Evolutionary conservation across 2,329 filamentous ascomycete species (phyloP), one percentile per base, ranked within the genome.

Genomic region (Nemania sp.): DNA sequence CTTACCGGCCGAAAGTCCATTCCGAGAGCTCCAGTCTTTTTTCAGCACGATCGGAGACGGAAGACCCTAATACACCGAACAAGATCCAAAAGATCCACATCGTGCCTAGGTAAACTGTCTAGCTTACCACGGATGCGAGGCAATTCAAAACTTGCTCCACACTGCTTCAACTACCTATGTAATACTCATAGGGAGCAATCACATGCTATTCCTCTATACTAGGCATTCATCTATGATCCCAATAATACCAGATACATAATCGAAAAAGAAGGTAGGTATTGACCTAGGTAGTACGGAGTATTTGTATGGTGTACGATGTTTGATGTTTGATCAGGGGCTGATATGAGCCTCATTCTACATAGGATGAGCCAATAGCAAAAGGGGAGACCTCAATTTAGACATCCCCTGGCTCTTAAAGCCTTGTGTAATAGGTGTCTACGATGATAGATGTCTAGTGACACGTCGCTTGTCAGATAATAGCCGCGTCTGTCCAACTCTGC

Each of bases 1-100:
- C n/a, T 47, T 47, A 27, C 29, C 27, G 43, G 41, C 53, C 10
- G 45, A 47, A 18, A 32, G 27, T 24, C 18, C 41, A 45, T 58
- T 47, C 62, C 62, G 59, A 62, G 10, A 47, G 26, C 11, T 52
- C 64, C 64, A n/a, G n/a, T n/a, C n/a, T n/a, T n/a, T n/a, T n/a
- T n/a, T n/a, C n/a, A 52, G 56, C 22, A 62, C 24, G 26, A 15
- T 43, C 57, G 64, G 52, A 52, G 58, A 43, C 41, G 51, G 64
- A n/a, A 29, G 29, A 41, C 20, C 35, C 49, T 18, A 61, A 43
- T 38, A 29, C 43, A 57, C 61, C 53, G 61, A 57, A 38, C 15
- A 41, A 45, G 41, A 45, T 45, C 41, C 6, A 1, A 8, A 15
- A 41, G 35, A 41, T 41, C 35, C 35, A 47, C 43, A 22, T 6